phyloP scores from a whole-genome alignment of 768 basidiomycete genomes.

The Mycena pura region DNA sequence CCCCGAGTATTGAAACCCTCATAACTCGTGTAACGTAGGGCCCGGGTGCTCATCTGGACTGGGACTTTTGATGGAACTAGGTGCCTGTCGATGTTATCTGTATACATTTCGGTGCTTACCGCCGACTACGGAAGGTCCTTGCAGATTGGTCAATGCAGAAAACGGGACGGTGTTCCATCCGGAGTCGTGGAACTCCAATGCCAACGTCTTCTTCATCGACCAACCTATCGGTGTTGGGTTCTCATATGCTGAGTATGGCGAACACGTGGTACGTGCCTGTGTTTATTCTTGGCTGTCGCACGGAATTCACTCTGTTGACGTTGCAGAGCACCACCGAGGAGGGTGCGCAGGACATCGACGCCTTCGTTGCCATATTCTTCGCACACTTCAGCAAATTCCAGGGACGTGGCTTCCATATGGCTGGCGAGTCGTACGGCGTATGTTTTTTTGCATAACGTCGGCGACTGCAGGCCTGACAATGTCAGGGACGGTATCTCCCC shows the following conservation, averaged over 20 bases:
- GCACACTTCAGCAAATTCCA: slow-evolving; percentile 76
- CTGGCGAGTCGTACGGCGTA: slow-evolving; percentile 63
- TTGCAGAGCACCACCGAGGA: neutral
- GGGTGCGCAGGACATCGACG: slow-evolving; percentile 60
- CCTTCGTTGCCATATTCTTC: slow-evolving; percentile 76
- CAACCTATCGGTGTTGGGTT: slow-evolving; percentile 68
- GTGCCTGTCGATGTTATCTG: slow-evolving; percentile 28
- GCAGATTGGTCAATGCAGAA: slow-evolving; percentile 60
- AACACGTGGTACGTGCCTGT: slow-evolving; percentile 61
- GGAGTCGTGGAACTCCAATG: slow-evolving; percentile 73
- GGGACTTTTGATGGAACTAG: slow-evolving; percentile 77
- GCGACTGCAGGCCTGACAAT: too few relatives aligned
- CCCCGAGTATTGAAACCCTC: neutral
- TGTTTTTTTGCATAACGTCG: slow-evolving; percentile 25
- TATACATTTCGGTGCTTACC: neutral
- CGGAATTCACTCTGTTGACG: neutral
- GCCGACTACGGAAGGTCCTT: slow-evolving; percentile 58
- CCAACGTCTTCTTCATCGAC: slow-evolving; percentile 68
- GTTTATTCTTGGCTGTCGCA: neutral
- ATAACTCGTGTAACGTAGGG: slow-evolving; percentile 34
- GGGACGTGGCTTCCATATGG: slow-evolving; percentile 67
- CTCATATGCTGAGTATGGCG: slow-evolving; percentile 69
- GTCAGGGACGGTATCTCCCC: slow-evolving; percentile 59
- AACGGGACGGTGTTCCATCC: slow-evolving; percentile 60
- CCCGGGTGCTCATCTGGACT: slow-evolving; percentile 51